Conservation (phyloP, 75 land plant genomes). For the Picea sitchensis region DNA sequence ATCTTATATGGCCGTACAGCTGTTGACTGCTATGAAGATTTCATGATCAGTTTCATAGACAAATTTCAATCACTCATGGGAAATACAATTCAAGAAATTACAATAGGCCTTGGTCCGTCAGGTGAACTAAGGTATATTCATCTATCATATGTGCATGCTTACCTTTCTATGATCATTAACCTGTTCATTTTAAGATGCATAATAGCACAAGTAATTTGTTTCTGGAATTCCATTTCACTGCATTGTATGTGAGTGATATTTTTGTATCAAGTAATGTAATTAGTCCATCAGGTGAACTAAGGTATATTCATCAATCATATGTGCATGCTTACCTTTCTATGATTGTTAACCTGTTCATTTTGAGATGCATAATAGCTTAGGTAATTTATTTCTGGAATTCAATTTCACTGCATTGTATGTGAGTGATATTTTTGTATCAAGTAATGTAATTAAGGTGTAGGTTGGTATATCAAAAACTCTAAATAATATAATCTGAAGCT, state of each 20-base stretch:
- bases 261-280: not conserved
- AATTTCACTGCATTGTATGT: not conserved
- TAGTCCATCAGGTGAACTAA: too few species aligned
- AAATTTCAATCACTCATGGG: conserved; percentile 26
- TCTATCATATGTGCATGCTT: not conserved
- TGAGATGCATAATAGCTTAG: not conserved
- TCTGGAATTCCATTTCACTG: not conserved
- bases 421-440: not conserved
- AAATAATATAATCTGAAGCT: not conserved
- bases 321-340: not conserved
- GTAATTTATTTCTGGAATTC: not conserved
- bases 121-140: conserved; percentile 41
- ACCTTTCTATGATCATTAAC: not conserved
- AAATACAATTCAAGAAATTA: conserved; percentile 32
- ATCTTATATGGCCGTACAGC: conserved; percentile 32
- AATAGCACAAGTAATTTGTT: not conserved
- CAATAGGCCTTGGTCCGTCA: conserved; percentile 46
- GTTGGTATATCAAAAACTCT: not conserved
- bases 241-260: not conserved
- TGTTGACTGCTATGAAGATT: conserved; percentile 41
- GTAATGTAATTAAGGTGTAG: not conserved
- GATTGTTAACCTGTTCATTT: not conserved
- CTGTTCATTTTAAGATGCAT: not conserved
- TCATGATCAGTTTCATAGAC: conserved; percentile 31
- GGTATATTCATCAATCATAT: too few species aligned